Evolutionary conservation across 208 protist species (phyloP), one percentile per base, ranked within the genome.

Genomic region (Leishmania lainsoni): DNA sequence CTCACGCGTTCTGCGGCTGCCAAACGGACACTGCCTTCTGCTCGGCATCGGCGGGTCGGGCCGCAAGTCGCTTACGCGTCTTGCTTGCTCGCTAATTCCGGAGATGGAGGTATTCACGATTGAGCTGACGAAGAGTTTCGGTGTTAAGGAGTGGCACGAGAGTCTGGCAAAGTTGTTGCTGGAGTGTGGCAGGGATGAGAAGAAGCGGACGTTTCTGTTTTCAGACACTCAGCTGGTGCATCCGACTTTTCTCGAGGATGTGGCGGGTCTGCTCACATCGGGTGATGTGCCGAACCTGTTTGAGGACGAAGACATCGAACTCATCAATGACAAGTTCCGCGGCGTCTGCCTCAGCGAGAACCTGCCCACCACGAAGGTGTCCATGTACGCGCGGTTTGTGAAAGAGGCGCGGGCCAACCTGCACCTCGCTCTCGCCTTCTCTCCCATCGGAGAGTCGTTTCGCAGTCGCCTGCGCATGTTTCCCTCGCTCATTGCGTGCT

Each of bases 201-300:
- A 98, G 85, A 95, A 92, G 80, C 91, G 94, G 49, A 99, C 99
- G 0, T 99, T 99, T 81, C 89, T 99, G 0, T 98, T 99, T 75
- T 97, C 96, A 39, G 99, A 99, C 91, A 99, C 99, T n/a, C 96
- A 98, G 80, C 93, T 99, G 29, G 89, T 99, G 74, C 92, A 97
- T 66, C 98, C 99, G 22, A 91, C 89, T 51, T 99, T 99, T 83
- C 84, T 99, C 71, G 99, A 99, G 92, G 99, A 99, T 83, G 93
- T 99, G 32, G 99, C 99, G 72, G 98, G 93, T 66, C 87, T 99
- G 51, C 87, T 99, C 14, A 99, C 97, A 78, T 96, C 94, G 8
- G 99, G 99, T 26, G 98, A 99, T 78, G 96, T 99, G 32, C 99
- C 99, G 26, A 99, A 99, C 89, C 88, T 99, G 2, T 98, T 99